A percentile compares a stretch with the other conserved stretches of the same genome.
Evolutionary conservation across 1,284 basidiomycete species (phyloP).

Genomic region (Dichomitus squalens): DNA sequence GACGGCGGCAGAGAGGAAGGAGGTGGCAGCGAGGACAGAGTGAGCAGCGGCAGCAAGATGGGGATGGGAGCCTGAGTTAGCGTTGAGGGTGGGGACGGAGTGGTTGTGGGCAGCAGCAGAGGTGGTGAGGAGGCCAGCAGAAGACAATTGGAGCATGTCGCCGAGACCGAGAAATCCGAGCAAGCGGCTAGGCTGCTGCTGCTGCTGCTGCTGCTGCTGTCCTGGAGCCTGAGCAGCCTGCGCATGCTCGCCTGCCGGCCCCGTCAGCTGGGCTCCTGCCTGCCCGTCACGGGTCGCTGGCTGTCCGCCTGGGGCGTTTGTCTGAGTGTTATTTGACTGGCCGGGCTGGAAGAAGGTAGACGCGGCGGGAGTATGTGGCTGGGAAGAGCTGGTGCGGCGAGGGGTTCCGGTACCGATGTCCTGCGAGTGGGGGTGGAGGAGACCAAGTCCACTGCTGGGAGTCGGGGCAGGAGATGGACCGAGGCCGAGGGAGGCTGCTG

Average conservation of each 20-base stretch:
- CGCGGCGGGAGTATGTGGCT: background rate
- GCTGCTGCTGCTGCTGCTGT: background rate
- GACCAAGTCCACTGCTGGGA: background rate
- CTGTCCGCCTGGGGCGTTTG: too few relatives aligned
- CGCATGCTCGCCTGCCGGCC: too few relatives aligned
- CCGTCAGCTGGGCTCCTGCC: too few relatives aligned
- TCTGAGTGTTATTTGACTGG: background rate
- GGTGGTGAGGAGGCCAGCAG: slow-evolving; percentile 24
- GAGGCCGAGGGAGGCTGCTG: slow-evolving; percentile 1
- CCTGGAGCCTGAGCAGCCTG: background rate
- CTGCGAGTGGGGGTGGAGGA: slow-evolving; percentile 15
- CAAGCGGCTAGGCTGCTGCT: slow-evolving; percentile 15
- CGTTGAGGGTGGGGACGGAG: slow-evolving; percentile 18
- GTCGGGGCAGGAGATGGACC: slow-evolving; percentile 7
- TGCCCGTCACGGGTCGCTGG: background rate
- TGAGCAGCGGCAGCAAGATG: slow-evolving; percentile 27
- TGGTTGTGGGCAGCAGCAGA: background rate
- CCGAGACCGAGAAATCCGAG: slow-evolving; percentile 35
- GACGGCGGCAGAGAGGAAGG: slow-evolving; percentile 1
- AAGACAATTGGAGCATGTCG: slow-evolving; percentile 33
- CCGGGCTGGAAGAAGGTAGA: background rate
- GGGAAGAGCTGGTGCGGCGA: background rate
- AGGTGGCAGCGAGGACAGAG: slow-evolving; percentile 28
- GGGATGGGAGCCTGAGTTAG: slow-evolving; percentile 19
- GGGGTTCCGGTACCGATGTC: too few relatives aligned